These are phyloP conservation scores for Metarhizium album DNA, from an alignment of 2,329 filamentous ascomycete genomes.

Conservation along the genomic window DNA sequence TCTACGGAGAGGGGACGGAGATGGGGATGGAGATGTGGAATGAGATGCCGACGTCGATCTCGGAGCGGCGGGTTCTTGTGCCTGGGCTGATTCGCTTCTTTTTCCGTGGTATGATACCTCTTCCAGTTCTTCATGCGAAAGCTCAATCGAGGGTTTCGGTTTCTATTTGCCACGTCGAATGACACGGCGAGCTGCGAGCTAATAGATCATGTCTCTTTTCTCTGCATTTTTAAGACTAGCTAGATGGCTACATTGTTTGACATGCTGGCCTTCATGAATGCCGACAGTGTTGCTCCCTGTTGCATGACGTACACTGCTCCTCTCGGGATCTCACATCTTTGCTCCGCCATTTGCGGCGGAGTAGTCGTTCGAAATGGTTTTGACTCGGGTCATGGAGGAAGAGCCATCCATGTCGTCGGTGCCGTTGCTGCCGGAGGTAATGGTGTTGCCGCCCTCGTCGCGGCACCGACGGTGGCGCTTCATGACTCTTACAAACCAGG, in stretches of 20 bases:
- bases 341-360: conserved; percentile 1
- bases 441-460: not conserved
- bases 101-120: not conserved
- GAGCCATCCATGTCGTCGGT: conserved; percentile 3
- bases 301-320: not conserved
- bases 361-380: conserved; percentile 7
- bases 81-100: not conserved
- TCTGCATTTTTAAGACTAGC: not conserved
- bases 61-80: not conserved
- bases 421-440: not conserved
- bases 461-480: conserved; percentile 6
- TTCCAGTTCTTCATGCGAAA: too few relatives aligned
- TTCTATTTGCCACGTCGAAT: not conserved
- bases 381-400: conserved; percentile 1
- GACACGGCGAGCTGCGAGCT: not conserved
- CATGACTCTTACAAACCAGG: conserved; percentile 35
- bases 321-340: not conserved
- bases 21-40: conserved; percentile 33
- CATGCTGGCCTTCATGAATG: not conserved
- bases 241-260: not conserved
- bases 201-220: not conserved
- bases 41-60: not conserved
- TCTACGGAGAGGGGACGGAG: conserved; percentile 22
- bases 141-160: too few relatives aligned
- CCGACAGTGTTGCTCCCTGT: not conserved